A percentile compares a stretch with the other conserved stretches of the same genome.
Evolutionary conservation across 164 flowering plant species (phyloP).

Genomic region (Vitis rotundifolia): DNA sequence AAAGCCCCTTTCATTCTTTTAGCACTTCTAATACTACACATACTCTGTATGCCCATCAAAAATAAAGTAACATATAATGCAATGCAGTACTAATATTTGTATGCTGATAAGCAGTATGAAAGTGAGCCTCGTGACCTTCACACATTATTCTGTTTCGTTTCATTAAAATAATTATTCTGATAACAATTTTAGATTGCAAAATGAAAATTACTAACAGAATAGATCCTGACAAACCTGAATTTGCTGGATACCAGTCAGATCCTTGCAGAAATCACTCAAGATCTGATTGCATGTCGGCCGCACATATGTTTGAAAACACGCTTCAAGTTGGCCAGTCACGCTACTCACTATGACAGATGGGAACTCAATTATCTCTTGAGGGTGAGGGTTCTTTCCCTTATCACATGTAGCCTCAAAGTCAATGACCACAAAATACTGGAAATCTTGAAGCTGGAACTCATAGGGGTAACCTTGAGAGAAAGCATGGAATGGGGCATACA

Average conservation of each 20-base stretch:
- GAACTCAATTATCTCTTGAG: conserved; percentile 96
- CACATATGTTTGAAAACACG: conserved; percentile 82
- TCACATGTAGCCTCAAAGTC: conserved; percentile 99
- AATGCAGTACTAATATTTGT: too few relatives aligned
- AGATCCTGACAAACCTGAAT: conserved; percentile 56
- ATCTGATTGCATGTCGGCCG: conserved; percentile 77
- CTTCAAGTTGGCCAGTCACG: conserved; percentile 80
- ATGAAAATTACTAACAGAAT: too few relatives aligned
- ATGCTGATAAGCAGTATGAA: too few relatives aligned
- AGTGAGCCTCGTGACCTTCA: too few relatives aligned
- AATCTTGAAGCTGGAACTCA: conserved; percentile 66
- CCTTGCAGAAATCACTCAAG: conserved; percentile 92
- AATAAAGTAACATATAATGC: too few relatives aligned
- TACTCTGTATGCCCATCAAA: too few relatives aligned
- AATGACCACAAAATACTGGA: conserved; percentile 92
- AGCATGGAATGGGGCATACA: conserved; percentile 50
- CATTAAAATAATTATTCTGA: too few relatives aligned
- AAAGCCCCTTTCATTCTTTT: too few relatives aligned
- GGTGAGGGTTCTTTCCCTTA: conserved; percentile 74
- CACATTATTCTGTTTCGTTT: too few relatives aligned
- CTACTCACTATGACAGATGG: conserved; percentile 91
- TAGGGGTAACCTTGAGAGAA: conserved; percentile 44
- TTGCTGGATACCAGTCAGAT: conserved; percentile 95
- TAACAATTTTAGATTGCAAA: too few relatives aligned
- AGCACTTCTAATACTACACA: too few relatives aligned